phyloP scores from a whole-genome alignment of 441 rosid genomes.

The Metrosideros polymorpha region DNA sequence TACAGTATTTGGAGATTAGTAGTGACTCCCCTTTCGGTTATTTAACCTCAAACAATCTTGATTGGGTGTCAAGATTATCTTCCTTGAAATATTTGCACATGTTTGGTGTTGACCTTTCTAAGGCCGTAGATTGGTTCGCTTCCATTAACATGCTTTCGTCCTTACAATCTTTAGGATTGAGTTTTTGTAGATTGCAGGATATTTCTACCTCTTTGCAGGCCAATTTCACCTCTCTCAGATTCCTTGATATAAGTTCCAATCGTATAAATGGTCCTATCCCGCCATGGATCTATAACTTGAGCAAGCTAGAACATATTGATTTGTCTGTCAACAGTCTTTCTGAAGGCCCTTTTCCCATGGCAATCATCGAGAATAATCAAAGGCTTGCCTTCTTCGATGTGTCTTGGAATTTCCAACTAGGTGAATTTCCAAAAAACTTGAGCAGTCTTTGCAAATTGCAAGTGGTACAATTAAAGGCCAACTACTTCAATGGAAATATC shows the following conservation, averaged over 20 bases:
- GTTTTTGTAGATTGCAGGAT: rapidly evolving
- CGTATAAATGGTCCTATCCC: rapidly evolving
- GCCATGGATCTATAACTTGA: background rate
- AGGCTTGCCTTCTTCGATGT: background rate
- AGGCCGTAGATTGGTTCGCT: background rate
- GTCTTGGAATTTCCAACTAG: rapidly evolving
- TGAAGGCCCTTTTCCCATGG: rapidly evolving
- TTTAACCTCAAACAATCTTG: background rate
- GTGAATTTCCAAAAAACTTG: background rate
- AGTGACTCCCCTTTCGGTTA: rapidly evolving
- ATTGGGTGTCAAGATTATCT: background rate
- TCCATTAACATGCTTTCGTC: background rate
- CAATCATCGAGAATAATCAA: background rate
- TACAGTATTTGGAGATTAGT: background rate
- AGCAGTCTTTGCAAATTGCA: background rate
- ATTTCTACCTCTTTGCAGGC: background rate
- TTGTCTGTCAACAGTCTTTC: rapidly evolving
- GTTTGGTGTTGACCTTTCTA: rapidly evolving
- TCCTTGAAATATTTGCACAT: background rate
- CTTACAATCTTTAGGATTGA: background rate
- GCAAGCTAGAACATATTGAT: background rate
- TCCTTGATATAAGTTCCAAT: rapidly evolving
- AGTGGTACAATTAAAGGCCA: rapidly evolving
- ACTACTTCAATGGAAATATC: background rate
- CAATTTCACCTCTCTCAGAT: background rate